phyloP scores from a whole-genome alignment of 257 asterid species.

The Salvia rosmarinus region DNA sequence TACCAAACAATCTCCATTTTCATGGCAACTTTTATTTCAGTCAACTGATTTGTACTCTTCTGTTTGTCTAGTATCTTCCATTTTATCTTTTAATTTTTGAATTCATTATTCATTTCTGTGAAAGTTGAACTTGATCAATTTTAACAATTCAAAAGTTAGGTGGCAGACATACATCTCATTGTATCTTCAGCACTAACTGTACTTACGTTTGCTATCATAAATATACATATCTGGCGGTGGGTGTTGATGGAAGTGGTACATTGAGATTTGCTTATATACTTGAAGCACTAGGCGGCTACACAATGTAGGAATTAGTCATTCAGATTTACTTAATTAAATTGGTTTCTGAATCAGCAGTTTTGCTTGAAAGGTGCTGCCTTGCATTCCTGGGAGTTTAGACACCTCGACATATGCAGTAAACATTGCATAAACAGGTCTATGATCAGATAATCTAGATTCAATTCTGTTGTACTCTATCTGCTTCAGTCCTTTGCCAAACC shows the following conservation, averaged over 20 bases:
- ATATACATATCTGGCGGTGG: not conserved
- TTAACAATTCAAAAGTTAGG: not conserved
- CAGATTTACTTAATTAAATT: slow-evolving; percentile 16
- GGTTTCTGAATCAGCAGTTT: slow-evolving; percentile 27
- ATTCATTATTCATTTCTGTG: not conserved
- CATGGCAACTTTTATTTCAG: not conserved
- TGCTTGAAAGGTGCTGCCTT: slow-evolving; percentile 28
- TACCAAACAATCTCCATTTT: not conserved
- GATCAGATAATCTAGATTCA: slow-evolving; percentile 63
- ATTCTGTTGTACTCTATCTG: slow-evolving; percentile 57
- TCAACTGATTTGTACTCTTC: not conserved
- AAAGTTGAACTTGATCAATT: not conserved
- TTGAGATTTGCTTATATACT: slow-evolving; percentile 8
- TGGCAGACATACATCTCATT: not conserved
- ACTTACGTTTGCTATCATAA: not conserved
- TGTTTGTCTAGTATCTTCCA: not conserved
- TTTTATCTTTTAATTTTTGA: not conserved
- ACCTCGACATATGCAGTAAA: slow-evolving; percentile 49
- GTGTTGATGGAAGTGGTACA: not conserved
- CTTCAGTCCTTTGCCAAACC: slow-evolving; percentile 62
- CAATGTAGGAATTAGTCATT: slow-evolving; percentile 22
- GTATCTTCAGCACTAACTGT: not conserved
- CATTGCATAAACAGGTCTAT: slow-evolving; percentile 63
- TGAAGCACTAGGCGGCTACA: slow-evolving; percentile 22
- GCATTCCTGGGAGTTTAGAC: slow-evolving; percentile 33